phyloP scores from a whole-genome alignment of 345 rosid species.

The Citrus cavaleriei region DNA sequence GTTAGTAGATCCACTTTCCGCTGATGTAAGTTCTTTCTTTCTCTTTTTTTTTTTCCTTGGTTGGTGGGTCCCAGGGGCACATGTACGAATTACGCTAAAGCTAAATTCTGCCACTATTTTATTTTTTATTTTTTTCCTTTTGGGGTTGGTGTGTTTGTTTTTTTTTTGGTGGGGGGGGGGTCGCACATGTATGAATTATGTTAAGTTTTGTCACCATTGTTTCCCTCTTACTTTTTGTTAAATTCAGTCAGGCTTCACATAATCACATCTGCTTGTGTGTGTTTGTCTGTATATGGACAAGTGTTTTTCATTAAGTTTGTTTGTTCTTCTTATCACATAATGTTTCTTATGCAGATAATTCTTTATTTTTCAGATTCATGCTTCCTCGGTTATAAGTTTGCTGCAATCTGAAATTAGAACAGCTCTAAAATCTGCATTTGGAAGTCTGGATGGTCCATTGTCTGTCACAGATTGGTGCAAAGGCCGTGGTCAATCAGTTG shows the following conservation, averaged over 20 bases:
- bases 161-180: too few relatives aligned
- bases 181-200: too few relatives aligned
- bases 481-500: slow-evolving; percentile 69
- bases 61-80: too few relatives aligned
- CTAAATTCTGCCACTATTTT: too few relatives aligned
- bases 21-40: slow-evolving; percentile 56
- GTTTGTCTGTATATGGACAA: background rate
- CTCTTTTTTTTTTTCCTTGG: too few relatives aligned
- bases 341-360: slow-evolving; percentile 4
- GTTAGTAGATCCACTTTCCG: slow-evolving; percentile 92
- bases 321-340: background rate
- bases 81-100: too few relatives aligned
- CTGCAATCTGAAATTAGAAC: slow-evolving; percentile 86
- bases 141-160: too few relatives aligned
- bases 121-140: too few relatives aligned
- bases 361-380: slow-evolving; percentile 59
- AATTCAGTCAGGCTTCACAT: background rate
- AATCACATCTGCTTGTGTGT: background rate
- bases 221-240: background rate
- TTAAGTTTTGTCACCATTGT: too few relatives aligned
- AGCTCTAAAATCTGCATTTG: slow-evolving; percentile 87
- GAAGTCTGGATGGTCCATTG: slow-evolving; percentile 83
- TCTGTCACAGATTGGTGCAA: slow-evolving; percentile 93
- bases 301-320: background rate
- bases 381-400: slow-evolving; percentile 75